A percentile compares a stretch with the other conserved stretches of the same genome.
phyloP scores from a whole-genome alignment of 257 asterid genomes.

The Gentiana dahurica region DNA sequence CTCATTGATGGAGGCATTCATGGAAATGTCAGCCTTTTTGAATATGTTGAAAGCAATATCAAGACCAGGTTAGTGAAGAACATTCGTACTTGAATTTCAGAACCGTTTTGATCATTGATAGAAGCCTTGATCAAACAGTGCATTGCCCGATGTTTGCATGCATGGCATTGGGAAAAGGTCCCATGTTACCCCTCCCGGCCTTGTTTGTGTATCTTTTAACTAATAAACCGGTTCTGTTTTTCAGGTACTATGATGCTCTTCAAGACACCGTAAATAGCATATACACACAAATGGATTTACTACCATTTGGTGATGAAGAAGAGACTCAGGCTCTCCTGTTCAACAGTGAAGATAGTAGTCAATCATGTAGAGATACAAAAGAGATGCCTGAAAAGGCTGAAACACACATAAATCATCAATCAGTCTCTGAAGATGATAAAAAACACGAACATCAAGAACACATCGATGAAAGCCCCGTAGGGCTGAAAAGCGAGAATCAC shows the following conservation, averaged over 20 bases:
- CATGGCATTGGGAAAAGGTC: too few relatives aligned
- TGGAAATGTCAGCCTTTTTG: slow-evolving; percentile 64
- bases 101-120: too few relatives aligned
- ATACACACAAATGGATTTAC: slow-evolving; percentile 60
- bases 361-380: slow-evolving; percentile 56
- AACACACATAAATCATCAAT: slow-evolving; percentile 22
- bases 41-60: slow-evolving; percentile 73
- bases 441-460: slow-evolving; percentile 27
- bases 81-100: too few relatives aligned
- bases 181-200: too few relatives aligned
- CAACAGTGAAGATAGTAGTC: slow-evolving; percentile 89
- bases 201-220: too few relatives aligned
- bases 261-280: slow-evolving; percentile 50
- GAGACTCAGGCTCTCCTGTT: slow-evolving; percentile 49
- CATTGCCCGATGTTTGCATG: too few relatives aligned
- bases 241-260: slow-evolving; percentile 54
- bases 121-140: too few relatives aligned
- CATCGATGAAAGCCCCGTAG: slow-evolving; percentile 18
- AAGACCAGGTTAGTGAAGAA: slow-evolving; percentile 48
- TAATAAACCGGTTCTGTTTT: not conserved
- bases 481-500: slow-evolving; percentile 29
- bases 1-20: slow-evolving; percentile 88
- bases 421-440: slow-evolving; percentile 47
- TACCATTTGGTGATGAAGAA: slow-evolving; percentile 83
- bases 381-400: slow-evolving; percentile 47